Evolutionary conservation across 2,329 filamentous ascomycete genomes (phyloP).

Genomic region (Cordyceps cicadae): DNA sequence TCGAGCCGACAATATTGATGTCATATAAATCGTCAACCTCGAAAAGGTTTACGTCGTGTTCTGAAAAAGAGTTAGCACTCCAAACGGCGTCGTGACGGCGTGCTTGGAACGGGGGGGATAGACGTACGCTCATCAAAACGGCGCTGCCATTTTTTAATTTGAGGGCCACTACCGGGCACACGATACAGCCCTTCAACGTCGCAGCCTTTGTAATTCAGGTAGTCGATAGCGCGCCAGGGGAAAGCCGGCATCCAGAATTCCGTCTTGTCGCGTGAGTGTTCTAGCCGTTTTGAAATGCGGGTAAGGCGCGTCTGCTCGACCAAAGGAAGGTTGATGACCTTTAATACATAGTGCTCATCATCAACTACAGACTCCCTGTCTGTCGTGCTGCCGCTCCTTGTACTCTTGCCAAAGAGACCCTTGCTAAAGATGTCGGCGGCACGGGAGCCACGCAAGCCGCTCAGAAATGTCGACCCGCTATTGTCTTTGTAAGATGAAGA

Average conservation of each 20-base stretch:
- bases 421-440: constrained; percentile 77
- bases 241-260: constrained; percentile 98
- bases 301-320: constrained; percentile 86
- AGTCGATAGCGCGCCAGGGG: constrained; percentile 92
- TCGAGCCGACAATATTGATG: constrained; percentile 91
- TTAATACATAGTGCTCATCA: constrained; percentile 75
- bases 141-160: constrained; percentile 89
- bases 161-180: constrained; percentile 80
- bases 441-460: constrained; percentile 63
- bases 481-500: constrained; percentile 52
- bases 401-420: constrained; percentile 71
- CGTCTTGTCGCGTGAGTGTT: constrained; percentile 86
- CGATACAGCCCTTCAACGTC: constrained; percentile 92
- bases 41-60: constrained; percentile 84
- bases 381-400: constrained; percentile 60
- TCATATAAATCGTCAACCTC: constrained; percentile 83
- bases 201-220: constrained; percentile 87
- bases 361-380: constrained; percentile 60
- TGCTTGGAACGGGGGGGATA: too few relatives aligned
- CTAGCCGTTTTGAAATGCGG: constrained; percentile 80
- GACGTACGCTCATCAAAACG: constrained; percentile 73
- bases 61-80: constrained; percentile 31
- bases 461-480: constrained; percentile 58
- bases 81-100: too few relatives aligned
- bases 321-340: constrained; percentile 77